Conservation (phyloP, 805 yeast genomes). For the Pichia gijzeniarum region DNA sequence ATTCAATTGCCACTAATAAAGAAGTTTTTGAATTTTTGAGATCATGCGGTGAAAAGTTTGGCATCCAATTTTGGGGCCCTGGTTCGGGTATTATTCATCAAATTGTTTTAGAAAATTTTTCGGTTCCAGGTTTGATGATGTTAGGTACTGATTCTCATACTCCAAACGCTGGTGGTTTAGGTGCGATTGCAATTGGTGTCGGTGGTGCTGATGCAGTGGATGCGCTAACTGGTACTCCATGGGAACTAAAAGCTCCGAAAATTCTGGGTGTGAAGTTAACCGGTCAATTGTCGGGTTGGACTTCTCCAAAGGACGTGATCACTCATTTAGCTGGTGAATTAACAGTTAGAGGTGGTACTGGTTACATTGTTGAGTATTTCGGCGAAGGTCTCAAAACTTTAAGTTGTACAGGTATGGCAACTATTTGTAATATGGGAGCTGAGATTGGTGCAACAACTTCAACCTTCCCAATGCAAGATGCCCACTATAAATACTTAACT, state of each 20-base stretch:
- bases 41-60: slow-evolving; percentile 88
- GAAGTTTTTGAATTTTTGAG: slow-evolving; percentile 92
- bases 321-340: slow-evolving; percentile 88
- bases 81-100: slow-evolving; percentile 98
- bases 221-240: slow-evolving; percentile 86
- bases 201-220: slow-evolving; percentile 99
- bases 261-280: slow-evolving; percentile 91
- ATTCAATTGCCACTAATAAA: slow-evolving; percentile 83
- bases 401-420: slow-evolving; percentile 98
- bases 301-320: slow-evolving; percentile 95
- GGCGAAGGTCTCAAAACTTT: slow-evolving; percentile 92
- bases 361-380: slow-evolving; percentile 91
- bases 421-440: slow-evolving; percentile 99
- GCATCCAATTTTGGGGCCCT: slow-evolving; percentile 98
- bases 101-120: slow-evolving; percentile 92
- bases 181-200: slow-evolving; percentile 96
- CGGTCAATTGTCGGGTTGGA: slow-evolving; percentile 90
- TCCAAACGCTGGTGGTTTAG: slow-evolving; percentile 97
- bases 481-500: slow-evolving; percentile 78
- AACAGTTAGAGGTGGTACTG: slow-evolving; percentile 98
- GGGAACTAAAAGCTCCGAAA: slow-evolving; percentile 98
- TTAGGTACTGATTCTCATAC: slow-evolving; percentile 97
- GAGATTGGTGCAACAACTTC: slow-evolving; percentile 99
- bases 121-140: slow-evolving; percentile 95
- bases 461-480: slow-evolving; percentile 91